A percentile compares a stretch with the other conserved stretches of the same genome.
These are phyloP conservation scores for Trichoderma aggressivum DNA, from an alignment of 2,329 filamentous ascomycete species.

Conservation along the genomic window DNA sequence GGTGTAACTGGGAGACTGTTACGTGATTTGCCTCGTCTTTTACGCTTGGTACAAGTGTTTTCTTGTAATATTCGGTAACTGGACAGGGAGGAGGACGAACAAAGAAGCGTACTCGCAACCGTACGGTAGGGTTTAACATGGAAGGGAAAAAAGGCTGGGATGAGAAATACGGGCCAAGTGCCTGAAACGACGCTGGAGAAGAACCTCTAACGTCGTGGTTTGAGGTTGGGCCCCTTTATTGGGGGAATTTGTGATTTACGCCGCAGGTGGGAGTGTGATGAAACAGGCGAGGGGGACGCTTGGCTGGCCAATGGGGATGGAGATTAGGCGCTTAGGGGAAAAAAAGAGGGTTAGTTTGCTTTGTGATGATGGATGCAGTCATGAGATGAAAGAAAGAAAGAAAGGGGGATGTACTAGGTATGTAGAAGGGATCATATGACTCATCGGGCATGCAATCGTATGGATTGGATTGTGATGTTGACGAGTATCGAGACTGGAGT, in stretches of 20 bases:
- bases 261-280: background rate
- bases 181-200: conserved; percentile 8
- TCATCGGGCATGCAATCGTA: background rate
- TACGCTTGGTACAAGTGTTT: background rate
- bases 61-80: background rate
- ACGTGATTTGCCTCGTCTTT: background rate
- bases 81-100: too few relatives aligned
- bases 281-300: conserved; percentile 15
- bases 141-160: background rate
- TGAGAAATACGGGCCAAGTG: background rate
- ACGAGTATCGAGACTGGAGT: background rate
- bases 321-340: conserved; percentile 14
- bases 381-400: background rate
- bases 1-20: background rate
- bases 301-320: conserved; percentile 10
- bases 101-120: background rate
- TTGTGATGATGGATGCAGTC: background rate
- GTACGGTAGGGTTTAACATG: background rate
- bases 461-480: background rate
- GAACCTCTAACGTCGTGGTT: conserved; percentile 8
- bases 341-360: background rate
- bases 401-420: background rate
- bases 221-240: background rate
- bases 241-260: background rate
- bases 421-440: background rate